Evolutionary conservation across 179 eudicot genomes (phyloP).

Genomic region (Actinidia chinensis): DNA sequence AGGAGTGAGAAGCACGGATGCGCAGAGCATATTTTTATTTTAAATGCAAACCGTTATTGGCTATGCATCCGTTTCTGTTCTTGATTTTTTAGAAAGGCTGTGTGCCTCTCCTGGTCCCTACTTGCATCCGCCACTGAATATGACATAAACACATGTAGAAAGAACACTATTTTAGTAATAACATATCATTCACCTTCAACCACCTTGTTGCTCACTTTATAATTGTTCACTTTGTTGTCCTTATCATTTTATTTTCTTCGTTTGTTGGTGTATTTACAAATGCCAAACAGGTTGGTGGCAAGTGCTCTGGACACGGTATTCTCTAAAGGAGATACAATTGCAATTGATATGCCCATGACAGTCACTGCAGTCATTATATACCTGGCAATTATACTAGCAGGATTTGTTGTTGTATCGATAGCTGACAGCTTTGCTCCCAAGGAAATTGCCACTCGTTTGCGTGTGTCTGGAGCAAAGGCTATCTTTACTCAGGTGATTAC

Average conservation of each 20-base stretch:
- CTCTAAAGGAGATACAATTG: slow-evolving; percentile 81
- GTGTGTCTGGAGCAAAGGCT: slow-evolving; percentile 77
- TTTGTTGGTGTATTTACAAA: background rate
- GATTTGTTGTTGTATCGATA: slow-evolving; percentile 77
- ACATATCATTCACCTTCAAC: background rate
- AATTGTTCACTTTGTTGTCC: background rate
- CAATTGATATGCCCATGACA: slow-evolving; percentile 98
- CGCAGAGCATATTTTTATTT: background rate
- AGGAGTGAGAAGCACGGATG: background rate
- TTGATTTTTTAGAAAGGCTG: background rate
- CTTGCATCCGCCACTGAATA: background rate
- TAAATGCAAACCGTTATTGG: background rate
- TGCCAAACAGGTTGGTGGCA: slow-evolving; percentile 67
- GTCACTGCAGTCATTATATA: slow-evolving; percentile 77
- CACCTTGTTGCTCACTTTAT: background rate
- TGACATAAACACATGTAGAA: background rate
- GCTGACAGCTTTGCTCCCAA: slow-evolving; percentile 93
- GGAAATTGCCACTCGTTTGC: slow-evolving; percentile 84
- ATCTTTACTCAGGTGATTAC: slow-evolving; percentile 77
- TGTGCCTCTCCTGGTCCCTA: background rate
- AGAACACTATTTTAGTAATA: background rate
- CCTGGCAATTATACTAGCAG: slow-evolving; percentile 76
- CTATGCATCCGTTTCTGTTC: background rate
- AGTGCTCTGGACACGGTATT: slow-evolving; percentile 69
- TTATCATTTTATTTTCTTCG: background rate